A percentile compares a stretch with the other conserved stretches of the same genome.
Conservation (phyloP, 2,329 filamentous ascomycete species). For the Mariannaea sp. region DNA sequence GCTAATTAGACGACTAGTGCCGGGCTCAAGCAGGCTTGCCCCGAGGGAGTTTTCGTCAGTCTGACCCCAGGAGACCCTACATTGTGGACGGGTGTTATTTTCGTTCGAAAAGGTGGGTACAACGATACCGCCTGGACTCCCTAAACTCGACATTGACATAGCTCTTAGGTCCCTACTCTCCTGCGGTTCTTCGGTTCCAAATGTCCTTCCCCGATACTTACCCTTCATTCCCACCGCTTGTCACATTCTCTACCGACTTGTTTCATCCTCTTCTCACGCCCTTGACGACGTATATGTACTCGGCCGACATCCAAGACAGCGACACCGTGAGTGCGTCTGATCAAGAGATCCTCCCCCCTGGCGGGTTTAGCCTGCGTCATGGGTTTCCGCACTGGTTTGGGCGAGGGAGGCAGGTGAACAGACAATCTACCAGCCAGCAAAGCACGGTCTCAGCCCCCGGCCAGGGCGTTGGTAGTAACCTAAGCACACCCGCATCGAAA, state of each 20-base stretch:
- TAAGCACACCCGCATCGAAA: slow-evolving; percentile 41
- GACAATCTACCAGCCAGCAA: slow-evolving; percentile 50
- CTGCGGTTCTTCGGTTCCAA: slow-evolving; percentile 86
- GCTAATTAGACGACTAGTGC: slow-evolving; percentile 58
- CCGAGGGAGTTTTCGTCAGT: slow-evolving; percentile 84
- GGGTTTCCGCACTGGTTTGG: slow-evolving; percentile 91
- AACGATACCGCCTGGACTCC: no score
- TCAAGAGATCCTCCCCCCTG: slow-evolving; percentile 81
- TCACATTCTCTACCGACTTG: slow-evolving; percentile 90
- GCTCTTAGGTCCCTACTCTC: slow-evolving; percentile 78
- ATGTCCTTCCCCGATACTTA: slow-evolving; percentile 85
- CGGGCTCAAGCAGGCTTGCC: slow-evolving; percentile 79
- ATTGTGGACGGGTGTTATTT: slow-evolving; percentile 89
- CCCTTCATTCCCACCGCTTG: slow-evolving; percentile 76
- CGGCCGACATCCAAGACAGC: slow-evolving; percentile 73
- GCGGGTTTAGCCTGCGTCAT: slow-evolving; percentile 87
- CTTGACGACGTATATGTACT: slow-evolving; percentile 92
- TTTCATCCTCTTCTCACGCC: slow-evolving; percentile 95
- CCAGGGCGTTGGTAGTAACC: slow-evolving; percentile 27
- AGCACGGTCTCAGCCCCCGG: slow-evolving; percentile 34
- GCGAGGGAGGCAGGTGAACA: slow-evolving; percentile 52
- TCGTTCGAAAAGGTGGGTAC: slow-evolving; percentile 80
- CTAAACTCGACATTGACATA: background rate
- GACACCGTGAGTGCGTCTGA: slow-evolving; percentile 84
- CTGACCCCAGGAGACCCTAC: slow-evolving; percentile 80